Percentiles rank a stretch among this genome's conserved stretches.
Evolutionary conservation across 169 alveolate species (phyloP).

Genomic region (Eimeria sp.): DNA sequence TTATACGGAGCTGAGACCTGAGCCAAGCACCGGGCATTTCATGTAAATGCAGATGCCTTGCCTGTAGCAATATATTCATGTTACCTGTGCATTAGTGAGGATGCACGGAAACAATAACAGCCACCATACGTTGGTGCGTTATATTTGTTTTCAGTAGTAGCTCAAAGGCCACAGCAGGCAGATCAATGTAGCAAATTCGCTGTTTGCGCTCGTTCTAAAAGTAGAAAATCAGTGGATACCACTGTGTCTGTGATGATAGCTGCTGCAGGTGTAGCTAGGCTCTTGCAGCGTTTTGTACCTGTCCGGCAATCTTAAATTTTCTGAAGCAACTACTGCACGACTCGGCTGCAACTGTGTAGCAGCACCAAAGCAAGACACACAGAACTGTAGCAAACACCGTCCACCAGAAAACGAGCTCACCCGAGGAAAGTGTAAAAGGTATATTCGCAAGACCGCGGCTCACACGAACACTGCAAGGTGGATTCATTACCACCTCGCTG

Average conservation of each 20-base stretch:
- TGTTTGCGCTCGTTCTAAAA: neutral
- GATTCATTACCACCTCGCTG: constrained; percentile 75
- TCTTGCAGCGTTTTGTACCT: constrained; percentile 42
- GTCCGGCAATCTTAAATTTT: constrained; percentile 32
- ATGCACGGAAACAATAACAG: neutral
- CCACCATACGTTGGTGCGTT: too few relatives aligned
- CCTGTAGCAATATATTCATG: neutral
- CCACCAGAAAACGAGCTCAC: constrained; percentile 82
- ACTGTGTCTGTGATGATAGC: neutral
- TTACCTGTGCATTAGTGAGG: neutral
- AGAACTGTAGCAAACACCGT: constrained; percentile 60
- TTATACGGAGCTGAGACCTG: neutral
- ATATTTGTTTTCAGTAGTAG: neutral
- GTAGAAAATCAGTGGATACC: neutral
- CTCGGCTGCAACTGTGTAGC: constrained; percentile 80
- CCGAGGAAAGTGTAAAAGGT: constrained; percentile 60
- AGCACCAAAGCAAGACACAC: constrained; percentile 73
- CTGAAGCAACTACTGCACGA: constrained; percentile 50
- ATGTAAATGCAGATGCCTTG: neutral
- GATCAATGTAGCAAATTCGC: neutral
- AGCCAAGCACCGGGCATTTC: neutral
- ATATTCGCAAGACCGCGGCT: constrained; percentile 78
- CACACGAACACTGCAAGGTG: constrained; percentile 75
- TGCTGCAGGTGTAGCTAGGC: neutral
- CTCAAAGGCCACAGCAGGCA: neutral